A percentile compares a stretch with the other conserved stretches of the same genome.
phyloP scores from a whole-genome alignment of 2,329 filamentous ascomycete species.

The Alternaria triticimaculans region DNA sequence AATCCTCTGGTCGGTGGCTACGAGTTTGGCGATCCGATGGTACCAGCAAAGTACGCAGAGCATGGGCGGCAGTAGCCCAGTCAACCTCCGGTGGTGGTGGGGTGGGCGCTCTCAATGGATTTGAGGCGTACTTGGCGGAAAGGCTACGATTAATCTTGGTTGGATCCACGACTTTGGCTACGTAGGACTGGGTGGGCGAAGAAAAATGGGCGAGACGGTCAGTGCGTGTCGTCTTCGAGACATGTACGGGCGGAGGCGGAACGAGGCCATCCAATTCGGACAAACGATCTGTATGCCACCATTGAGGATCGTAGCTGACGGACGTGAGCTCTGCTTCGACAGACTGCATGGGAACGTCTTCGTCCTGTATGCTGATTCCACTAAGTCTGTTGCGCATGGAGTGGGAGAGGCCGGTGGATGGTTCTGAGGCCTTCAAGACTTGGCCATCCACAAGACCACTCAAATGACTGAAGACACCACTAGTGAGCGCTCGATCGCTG shows the following conservation, averaged over 20 bases:
- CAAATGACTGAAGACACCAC: slow-evolving; percentile 88
- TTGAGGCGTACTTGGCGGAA: slow-evolving; percentile 55
- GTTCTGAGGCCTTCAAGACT: slow-evolving; percentile 35
- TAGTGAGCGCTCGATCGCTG: slow-evolving; percentile 87
- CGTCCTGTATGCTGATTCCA: slow-evolving; percentile 45
- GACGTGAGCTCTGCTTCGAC: slow-evolving; percentile 26
- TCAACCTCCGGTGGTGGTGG: slow-evolving; percentile 81
- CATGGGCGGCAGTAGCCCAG: slow-evolving; percentile 84
- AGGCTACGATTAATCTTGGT: slow-evolving; percentile 69
- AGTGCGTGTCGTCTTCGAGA: slow-evolving; percentile 66
- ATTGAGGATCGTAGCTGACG: slow-evolving; percentile 49
- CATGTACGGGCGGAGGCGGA: slow-evolving; percentile 44
- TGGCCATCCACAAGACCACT: slow-evolving; percentile 75
- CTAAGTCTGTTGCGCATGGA: slow-evolving; percentile 65
- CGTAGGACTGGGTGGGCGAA: slow-evolving; percentile 86
- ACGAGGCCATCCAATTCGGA: slow-evolving; percentile 44
- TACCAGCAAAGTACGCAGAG: slow-evolving; percentile 82
- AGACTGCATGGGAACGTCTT: slow-evolving; percentile 24
- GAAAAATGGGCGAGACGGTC: slow-evolving; percentile 75
- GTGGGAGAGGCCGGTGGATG: slow-evolving; percentile 58
- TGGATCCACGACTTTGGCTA: slow-evolving; percentile 76
- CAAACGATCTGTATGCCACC: slow-evolving; percentile 52
- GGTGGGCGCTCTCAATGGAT: slow-evolving; percentile 57
- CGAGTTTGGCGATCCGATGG: slow-evolving; percentile 75
- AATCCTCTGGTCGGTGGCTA: slow-evolving; percentile 79